Evolutionary conservation across 768 basidiomycete genomes (phyloP).

Genomic region (Russula foetens): DNA sequence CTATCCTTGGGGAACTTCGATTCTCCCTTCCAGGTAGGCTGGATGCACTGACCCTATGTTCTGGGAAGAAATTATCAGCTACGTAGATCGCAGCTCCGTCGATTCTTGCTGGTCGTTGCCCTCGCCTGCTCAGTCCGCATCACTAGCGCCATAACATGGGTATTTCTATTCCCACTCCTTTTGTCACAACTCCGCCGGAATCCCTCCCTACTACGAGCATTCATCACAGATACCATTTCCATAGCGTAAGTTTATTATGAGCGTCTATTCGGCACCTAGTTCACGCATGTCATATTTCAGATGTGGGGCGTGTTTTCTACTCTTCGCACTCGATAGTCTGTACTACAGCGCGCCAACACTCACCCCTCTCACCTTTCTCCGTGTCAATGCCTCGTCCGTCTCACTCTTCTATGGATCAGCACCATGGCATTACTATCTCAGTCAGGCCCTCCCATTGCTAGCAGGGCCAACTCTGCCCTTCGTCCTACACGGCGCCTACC

Average conservation of each 20-base stretch:
- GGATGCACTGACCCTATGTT: not conserved
- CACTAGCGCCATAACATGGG: constrained; percentile 84
- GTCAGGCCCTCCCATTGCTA: constrained; percentile 79
- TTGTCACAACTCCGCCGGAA: constrained; percentile 45
- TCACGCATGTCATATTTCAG: constrained; percentile 7
- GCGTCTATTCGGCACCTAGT: not conserved
- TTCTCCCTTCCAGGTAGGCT: constrained; percentile 19
- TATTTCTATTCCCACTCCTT: constrained; percentile 53
- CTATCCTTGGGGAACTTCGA: constrained; percentile 59
- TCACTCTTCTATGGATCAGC: constrained; percentile 90
- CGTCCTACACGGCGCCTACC: constrained; percentile 42
- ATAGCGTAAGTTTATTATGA: constrained; percentile 35
- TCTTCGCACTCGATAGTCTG: constrained; percentile 47
- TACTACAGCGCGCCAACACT: constrained; percentile 63
- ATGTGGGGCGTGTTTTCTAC: not conserved
- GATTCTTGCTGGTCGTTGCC: constrained; percentile 53
- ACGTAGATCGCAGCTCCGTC: constrained; percentile 28
- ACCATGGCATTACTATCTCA: constrained; percentile 83
- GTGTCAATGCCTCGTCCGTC: constrained; percentile 73
- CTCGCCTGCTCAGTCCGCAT: constrained; percentile 79
- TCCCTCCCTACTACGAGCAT: constrained; percentile 23
- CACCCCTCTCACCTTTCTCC: constrained; percentile 76
- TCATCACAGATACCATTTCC: constrained; percentile 33
- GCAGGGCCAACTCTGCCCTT: constrained; percentile 70
- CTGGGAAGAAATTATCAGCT: constrained; percentile 1